A percentile compares a stretch with the other conserved stretches of the same genome.
These are phyloP conservation scores for Cryptomeria japonica DNA, from an alignment of 75 land plant species.

Conservation along the genomic window DNA sequence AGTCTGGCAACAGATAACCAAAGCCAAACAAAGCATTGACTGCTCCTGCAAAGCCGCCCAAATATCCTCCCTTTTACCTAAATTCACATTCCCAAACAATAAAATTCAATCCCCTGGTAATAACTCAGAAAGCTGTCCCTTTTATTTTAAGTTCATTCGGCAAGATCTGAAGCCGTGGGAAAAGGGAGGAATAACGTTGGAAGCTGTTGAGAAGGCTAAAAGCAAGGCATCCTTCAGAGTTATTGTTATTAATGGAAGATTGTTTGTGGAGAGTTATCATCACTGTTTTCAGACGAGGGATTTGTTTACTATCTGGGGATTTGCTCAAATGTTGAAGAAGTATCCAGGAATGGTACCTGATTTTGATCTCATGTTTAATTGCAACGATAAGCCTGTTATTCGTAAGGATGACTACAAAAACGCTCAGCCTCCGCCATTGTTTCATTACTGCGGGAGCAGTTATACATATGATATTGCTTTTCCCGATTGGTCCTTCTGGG, in stretches of 20 bases:
- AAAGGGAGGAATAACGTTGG: conserved; percentile 40
- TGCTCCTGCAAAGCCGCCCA: background rate
- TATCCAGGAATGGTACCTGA: too few species aligned
- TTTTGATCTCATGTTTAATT: too few species aligned
- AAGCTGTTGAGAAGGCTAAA: conserved; percentile 38
- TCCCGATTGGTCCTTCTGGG: background rate
- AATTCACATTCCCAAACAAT: background rate
- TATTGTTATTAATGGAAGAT: background rate
- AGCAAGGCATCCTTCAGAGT: conserved; percentile 39
- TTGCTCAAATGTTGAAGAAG: too few species aligned
- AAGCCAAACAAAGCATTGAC: background rate
- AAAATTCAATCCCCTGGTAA: background rate
- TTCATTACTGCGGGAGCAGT: background rate
- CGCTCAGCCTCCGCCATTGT: background rate
- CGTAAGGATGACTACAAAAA: too few species aligned
- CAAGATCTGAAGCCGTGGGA: conserved; percentile 60
- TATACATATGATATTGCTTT: background rate
- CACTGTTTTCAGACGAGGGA: too few species aligned
- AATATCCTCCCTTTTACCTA: background rate
- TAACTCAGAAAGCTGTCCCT: conserved; percentile 37
- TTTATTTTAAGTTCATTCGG: conserved; percentile 31
- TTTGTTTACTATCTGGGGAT: too few species aligned
- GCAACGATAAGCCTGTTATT: too few species aligned
- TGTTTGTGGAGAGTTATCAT: too few species aligned
- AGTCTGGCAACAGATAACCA: background rate